A percentile compares a stretch with the other conserved stretches of the same genome.
phyloP scores from a whole-genome alignment of 805 yeast species.

The Nakazawaea populi region DNA sequence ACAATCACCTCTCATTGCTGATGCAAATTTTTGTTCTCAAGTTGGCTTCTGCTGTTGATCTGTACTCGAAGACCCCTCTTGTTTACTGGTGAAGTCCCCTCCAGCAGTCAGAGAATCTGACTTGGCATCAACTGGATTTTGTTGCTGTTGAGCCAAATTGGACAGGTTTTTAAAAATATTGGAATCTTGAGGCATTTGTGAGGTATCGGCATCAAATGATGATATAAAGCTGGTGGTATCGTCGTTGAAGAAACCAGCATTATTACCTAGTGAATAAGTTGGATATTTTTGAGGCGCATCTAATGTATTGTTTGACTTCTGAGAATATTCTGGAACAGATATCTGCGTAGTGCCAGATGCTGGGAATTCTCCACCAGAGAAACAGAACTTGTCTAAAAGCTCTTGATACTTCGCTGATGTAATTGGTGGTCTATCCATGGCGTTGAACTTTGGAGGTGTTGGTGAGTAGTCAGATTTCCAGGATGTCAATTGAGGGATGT shows the following conservation, averaged over 20 bases:
- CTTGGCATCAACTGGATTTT: too few species aligned
- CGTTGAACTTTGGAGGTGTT: background rate
- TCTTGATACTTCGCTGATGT: constrained; percentile 52
- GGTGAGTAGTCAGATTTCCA: background rate
- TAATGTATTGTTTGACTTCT: background rate
- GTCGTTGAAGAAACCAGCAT: background rate
- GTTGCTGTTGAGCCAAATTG: background rate
- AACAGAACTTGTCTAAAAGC: constrained; percentile 55
- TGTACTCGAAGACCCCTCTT: too few species aligned
- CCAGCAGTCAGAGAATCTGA: too few species aligned
- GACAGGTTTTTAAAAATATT: background rate
- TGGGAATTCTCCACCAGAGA: constrained; percentile 25
- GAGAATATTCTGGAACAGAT: background rate
- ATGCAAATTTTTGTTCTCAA: too few species aligned
- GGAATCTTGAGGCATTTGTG: background rate
- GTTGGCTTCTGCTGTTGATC: too few species aligned
- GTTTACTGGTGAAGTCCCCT: too few species aligned
- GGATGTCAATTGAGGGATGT: constrained; percentile 16
- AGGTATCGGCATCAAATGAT: background rate
- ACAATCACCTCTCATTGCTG: too few species aligned
- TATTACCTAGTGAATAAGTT: background rate
- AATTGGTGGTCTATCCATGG: constrained; percentile 25
- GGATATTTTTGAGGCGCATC: background rate
- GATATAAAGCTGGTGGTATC: background rate
- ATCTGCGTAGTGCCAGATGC: background rate